Evolutionary conservation across 2,329 filamentous ascomycete genomes (phyloP), one percentile per base, ranked within the genome.

Genomic region (Verticillium alfalfae): DNA sequence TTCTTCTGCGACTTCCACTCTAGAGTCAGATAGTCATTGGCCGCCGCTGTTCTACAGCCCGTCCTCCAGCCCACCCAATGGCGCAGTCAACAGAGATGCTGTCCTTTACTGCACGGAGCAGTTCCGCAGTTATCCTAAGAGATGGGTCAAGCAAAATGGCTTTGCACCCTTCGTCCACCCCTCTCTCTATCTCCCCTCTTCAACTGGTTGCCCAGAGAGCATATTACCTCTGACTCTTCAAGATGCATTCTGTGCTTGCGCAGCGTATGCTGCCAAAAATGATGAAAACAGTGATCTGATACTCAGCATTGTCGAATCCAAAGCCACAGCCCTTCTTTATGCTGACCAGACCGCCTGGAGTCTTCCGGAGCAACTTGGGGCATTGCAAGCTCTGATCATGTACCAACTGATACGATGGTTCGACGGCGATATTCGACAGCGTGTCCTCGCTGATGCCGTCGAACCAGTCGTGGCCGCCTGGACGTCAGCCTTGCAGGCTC

Each of bases 121-220:
- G 60, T 66, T 64, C 26, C 39, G 61, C 8, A 49, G 36, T 39
- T 72, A 69, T 66, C 65, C 72, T 3, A 41, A 52, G 4, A 61
- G 70, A 22, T 73, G 72, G 70, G 60, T 70, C 16, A 38, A 61
- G 55, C 63, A 63, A 22, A 63, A 66, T 49, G 66, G 64, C 16
- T 68, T 68, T 34, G 68, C 66, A 49, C 68, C 69, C 1, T 68
- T 74, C 16, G 69, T 73, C 52, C 72, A 74, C 57, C 56, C 63
- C 2, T 61, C 63, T 1, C 66, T 74, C 1, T 73, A 72, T 49
- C 56, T 65, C 15, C 36, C 39, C 1, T 57, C 64, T 31, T 60
- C 61, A 39, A 61, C 59, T 8, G 59, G 57, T 58, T 62, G 65
- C 38, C 16, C 16, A 22, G 64, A 67, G 3, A 63, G 63, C 6